A percentile compares a stretch with the other conserved stretches of the same genome.
Conservation (phyloP, 306 rosid genomes). For the Acacia crassicarpa region DNA sequence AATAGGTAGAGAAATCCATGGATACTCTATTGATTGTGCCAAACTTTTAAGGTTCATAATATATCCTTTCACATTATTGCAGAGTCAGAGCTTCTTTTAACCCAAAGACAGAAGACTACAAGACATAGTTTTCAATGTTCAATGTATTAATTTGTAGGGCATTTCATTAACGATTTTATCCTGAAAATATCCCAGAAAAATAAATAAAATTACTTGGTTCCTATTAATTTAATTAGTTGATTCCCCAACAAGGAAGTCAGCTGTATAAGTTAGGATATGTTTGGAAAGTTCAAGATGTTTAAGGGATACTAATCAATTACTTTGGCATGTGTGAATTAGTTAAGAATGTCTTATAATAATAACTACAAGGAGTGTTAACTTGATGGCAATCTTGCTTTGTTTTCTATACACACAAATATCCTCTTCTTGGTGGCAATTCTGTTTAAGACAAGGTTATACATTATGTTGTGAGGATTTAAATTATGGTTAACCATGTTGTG, state of each 20-base stretch:
- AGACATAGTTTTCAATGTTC: background rate
- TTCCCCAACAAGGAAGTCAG: background rate
- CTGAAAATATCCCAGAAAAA: background rate
- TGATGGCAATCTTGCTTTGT: background rate
- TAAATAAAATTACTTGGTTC: background rate
- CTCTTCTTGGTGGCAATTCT: too few species aligned
- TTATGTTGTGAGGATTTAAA: too few species aligned
- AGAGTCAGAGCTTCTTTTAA: background rate
- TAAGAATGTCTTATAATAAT: background rate
- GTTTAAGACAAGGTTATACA: too few species aligned
- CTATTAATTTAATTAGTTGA: too few species aligned
- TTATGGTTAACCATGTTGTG: too few species aligned
- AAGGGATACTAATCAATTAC: background rate
- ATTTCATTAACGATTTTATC: background rate
- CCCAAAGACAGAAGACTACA: background rate
- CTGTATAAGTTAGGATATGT: background rate
- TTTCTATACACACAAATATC: too few species aligned
- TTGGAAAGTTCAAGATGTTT: background rate
- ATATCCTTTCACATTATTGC: background rate
- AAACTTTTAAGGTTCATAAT: conserved; percentile 5
- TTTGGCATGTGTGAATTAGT: background rate
- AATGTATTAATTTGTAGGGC: background rate
- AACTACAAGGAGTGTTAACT: background rate
- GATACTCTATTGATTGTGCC: background rate
- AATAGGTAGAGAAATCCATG: background rate